Percentiles rank a stretch among this genome's conserved stretches.
phyloP scores from a whole-genome alignment of 73 alveolate species.

The Paramecium pentaurelia region DNA sequence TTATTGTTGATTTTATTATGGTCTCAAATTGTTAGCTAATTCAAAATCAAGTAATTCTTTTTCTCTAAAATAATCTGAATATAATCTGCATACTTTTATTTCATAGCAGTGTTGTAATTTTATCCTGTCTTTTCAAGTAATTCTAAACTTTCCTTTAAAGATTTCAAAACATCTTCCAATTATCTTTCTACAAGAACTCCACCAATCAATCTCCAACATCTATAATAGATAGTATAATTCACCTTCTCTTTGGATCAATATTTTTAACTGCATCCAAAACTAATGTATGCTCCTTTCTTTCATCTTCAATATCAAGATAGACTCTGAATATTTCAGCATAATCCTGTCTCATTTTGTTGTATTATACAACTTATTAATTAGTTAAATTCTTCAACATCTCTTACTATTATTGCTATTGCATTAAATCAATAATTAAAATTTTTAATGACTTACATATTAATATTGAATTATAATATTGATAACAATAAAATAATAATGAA shows the following conservation, averaged over 20 bases:
- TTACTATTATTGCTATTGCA: background rate
- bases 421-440: background rate
- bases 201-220: conserved; percentile 80
- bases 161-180: conserved; percentile 72
- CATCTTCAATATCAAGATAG: conserved; percentile 64
- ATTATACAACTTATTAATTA: conserved; percentile 12
- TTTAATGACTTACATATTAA: background rate
- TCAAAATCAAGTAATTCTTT: conserved; percentile 55
- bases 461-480: background rate
- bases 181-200: conserved; percentile 81
- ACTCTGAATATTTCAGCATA: conserved; percentile 59
- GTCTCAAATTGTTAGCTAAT: conserved; percentile 52
- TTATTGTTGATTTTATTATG: background rate
- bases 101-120: conserved; percentile 52
- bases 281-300: conserved; percentile 67
- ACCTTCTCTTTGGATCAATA: conserved; percentile 74
- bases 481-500: background rate
- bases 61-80: conserved; percentile 37
- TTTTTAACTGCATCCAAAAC: conserved; percentile 77
- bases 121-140: conserved; percentile 55
- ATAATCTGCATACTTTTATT: conserved; percentile 21
- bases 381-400: background rate
- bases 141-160: conserved; percentile 65
- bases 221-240: background rate
- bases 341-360: conserved; percentile 54